Percentiles rank a stretch among this genome's conserved stretches.
Conservation (phyloP, 108 stramenopile genomes). For the Parietichytrium sp. region DNA sequence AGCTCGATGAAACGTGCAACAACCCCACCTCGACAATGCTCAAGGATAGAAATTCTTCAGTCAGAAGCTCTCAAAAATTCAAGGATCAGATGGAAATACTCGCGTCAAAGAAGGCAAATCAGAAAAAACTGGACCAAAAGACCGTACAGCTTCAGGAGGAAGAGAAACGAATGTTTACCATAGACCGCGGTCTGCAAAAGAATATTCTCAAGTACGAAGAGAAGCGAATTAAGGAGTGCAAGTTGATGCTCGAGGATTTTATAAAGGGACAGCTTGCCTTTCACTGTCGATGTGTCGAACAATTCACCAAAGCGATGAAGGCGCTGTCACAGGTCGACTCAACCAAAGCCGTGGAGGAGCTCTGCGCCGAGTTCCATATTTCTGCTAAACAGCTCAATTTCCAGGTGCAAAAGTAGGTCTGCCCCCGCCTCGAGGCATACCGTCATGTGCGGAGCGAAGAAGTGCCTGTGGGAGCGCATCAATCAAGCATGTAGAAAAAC, state of each 20-base stretch:
- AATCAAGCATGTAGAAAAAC: constrained; percentile 16
- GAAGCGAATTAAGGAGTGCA: background rate
- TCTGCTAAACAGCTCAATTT: background rate
- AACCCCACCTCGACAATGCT: background rate
- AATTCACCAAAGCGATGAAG: background rate
- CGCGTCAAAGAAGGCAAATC: background rate
- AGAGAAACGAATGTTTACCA: constrained; percentile 28
- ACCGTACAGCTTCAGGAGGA: background rate
- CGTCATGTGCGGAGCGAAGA: too few species aligned
- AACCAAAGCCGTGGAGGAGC: background rate
- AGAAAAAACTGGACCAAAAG: constrained; percentile 4
- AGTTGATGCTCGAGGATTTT: background rate
- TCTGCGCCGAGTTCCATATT: constrained; percentile 1
- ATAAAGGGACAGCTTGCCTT: constrained; percentile 13
- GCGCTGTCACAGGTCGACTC: background rate
- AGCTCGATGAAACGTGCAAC: constrained; percentile 17
- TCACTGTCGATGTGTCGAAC: constrained; percentile 16
- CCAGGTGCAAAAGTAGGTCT: too few species aligned
- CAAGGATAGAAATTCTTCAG: background rate
- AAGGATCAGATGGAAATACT: background rate
- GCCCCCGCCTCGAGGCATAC: too few species aligned
- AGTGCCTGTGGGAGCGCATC: too few species aligned
- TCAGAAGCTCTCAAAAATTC: constrained; percentile 36
- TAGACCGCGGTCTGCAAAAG: background rate
- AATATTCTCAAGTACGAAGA: constrained; percentile 11